Evolutionary conservation across 2,329 filamentous ascomycete genomes (phyloP).

Genomic region (Penicillium aurantiogriseum): DNA sequence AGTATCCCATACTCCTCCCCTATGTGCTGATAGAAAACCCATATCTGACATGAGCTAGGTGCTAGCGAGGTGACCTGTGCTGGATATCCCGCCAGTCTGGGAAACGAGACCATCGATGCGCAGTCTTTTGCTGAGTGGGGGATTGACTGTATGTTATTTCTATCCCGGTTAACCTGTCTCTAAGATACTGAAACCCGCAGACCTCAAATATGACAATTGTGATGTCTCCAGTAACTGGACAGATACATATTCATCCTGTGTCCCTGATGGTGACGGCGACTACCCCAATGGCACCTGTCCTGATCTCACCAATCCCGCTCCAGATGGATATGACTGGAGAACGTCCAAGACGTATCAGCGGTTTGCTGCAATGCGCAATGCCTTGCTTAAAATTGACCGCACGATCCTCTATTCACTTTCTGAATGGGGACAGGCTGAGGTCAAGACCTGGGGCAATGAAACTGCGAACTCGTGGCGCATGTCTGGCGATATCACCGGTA

Average conservation of each 20-base stretch:
- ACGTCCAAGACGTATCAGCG: constrained; percentile 49
- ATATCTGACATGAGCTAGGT: constrained; percentile 17
- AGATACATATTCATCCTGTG: constrained; percentile 42
- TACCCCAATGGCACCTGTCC: constrained; percentile 46
- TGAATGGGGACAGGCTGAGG: constrained; percentile 54
- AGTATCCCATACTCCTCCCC: background rate
- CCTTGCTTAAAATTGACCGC: constrained; percentile 45
- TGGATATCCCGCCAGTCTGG: constrained; percentile 57
- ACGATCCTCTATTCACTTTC: constrained; percentile 55
- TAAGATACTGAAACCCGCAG: constrained; percentile 24
- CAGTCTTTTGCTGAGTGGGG: constrained; percentile 58
- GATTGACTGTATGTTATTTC: constrained; percentile 48
- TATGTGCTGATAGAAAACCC: fast-evolving
- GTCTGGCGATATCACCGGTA: constrained; percentile 35
- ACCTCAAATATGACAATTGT: constrained; percentile 61
- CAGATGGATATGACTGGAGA: constrained; percentile 52
- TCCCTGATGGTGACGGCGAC: constrained; percentile 37
- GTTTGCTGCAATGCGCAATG: constrained; percentile 54
- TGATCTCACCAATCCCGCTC: constrained; percentile 36
- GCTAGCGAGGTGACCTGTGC: constrained; percentile 51
- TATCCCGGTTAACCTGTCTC: no score
- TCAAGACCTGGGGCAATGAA: constrained; percentile 51
- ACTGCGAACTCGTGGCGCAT: constrained; percentile 50
- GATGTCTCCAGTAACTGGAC: constrained; percentile 39
- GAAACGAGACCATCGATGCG: constrained; percentile 59